Conservation (phyloP, 1,139 yeast species). For the Pichia sp. region DNA sequence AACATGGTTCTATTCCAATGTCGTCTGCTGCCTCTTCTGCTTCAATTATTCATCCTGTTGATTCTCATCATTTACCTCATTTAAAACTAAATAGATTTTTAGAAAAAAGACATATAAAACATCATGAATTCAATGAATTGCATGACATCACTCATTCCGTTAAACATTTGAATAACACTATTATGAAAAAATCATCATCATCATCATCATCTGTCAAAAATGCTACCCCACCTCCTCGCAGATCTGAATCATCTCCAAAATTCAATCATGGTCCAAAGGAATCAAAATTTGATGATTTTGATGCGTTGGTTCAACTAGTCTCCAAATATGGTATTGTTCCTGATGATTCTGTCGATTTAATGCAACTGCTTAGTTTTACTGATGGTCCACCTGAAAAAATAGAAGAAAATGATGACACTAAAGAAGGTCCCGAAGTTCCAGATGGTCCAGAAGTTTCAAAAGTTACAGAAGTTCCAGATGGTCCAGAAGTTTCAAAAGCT, state of each 20-base stretch:
- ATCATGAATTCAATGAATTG: slow-evolving; percentile 4
- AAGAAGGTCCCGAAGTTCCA: neutral
- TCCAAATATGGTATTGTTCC: slow-evolving; percentile 52
- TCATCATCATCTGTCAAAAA: neutral
- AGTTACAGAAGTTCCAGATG: neutral
- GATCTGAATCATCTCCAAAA: neutral
- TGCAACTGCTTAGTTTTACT: slow-evolving; percentile 4
- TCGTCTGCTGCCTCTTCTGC: slow-evolving; percentile 5
- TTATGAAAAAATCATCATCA: neutral
- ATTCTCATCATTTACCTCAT: slow-evolving; percentile 14
- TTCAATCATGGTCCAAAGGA: neutral
- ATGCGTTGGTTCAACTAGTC: slow-evolving; percentile 18
- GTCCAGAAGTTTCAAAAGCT: neutral
- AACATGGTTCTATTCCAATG: neutral
- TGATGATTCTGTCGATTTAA: slow-evolving; percentile 30
- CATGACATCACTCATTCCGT: neutral
- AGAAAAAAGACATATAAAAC: slow-evolving; percentile 14
- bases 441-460: neutral
- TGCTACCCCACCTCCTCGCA: neutral
- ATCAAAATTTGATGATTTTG: slow-evolving; percentile 14
- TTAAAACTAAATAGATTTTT: slow-evolving; percentile 15
- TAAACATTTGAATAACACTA: neutral
- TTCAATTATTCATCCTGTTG: slow-evolving; percentile 11
- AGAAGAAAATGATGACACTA: neutral
- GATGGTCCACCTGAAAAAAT: neutral